Evolutionary conservation across 495 filamentous ascomycete species (phyloP), one percentile per base, ranked within the genome.

Genomic region (Hapsidospora chrysogenum): DNA sequence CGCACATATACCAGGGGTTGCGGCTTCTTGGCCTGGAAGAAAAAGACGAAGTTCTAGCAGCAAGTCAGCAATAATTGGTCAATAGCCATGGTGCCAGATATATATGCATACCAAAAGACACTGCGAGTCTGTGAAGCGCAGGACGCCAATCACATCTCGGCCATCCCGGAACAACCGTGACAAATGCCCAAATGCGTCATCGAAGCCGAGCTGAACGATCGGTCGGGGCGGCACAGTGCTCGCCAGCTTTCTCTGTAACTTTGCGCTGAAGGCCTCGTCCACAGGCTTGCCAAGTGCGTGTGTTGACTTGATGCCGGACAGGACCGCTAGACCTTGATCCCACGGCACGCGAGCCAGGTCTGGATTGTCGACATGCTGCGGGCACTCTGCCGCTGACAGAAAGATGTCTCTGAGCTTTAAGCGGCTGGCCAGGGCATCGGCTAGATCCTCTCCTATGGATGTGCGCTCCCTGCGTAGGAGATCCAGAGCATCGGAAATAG

Each of bases 211-310:
- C 20, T 79, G 68, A 11, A 94, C 80, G 43, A 95, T 86, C 5
- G 87, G 84, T 17, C 87, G 74, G 17, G 89, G 92, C 3, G 89
- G 89, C 35, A 92, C 82, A 3, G 82, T 94, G 46, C 84, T 94
- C 6, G 89, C 84, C 4, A 97, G 59, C 41, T 74, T 77, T 9
- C 92, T 70, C 49, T 97, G 89, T 9, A 96, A 68, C 52, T 92
- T 94, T 21, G 74, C 68, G 45, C 85, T 94, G 53, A 94, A 96
- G 2, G 89, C 71, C 25, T 76, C 73, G 9, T 73, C 64, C 2
- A 89, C 75, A 2, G 70, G 54, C 41, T 63, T 76, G 3, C 73
- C 82, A n/a, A 85, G 47, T 0, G 52, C 40, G 13, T 70, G 62
- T 0, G 77, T 72, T 26, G 66, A 56, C 33, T 64, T 54, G 40